A percentile compares a stretch with the other conserved stretches of the same genome.
phyloP scores from a whole-genome alignment of 768 basidiomycete genomes.

The Sistotremastrum suecicum region DNA sequence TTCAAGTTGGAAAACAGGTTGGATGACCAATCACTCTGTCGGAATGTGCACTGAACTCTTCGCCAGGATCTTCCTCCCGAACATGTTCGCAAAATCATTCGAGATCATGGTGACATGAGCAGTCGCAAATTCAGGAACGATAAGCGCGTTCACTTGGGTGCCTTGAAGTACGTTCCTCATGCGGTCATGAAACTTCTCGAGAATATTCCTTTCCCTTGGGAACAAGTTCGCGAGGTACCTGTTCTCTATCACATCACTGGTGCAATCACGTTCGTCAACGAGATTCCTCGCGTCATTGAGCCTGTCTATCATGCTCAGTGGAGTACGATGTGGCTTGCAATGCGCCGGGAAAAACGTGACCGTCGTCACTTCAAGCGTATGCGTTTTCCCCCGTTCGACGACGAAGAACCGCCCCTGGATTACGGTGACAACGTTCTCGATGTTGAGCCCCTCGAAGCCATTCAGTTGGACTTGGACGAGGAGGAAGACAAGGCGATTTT shows the following conservation, averaged over 20 bases:
- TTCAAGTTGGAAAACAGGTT: slow-evolving; percentile 90
- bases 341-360: slow-evolving; percentile 97
- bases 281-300: slow-evolving; percentile 92
- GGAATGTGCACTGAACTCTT: slow-evolving; percentile 9
- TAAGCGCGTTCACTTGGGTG: slow-evolving; percentile 97
- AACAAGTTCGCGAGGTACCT: slow-evolving; percentile 98
- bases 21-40: slow-evolving; percentile 11
- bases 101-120: slow-evolving; percentile 99
- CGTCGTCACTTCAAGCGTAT: slow-evolving; percentile 99
- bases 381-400: slow-evolving; percentile 98
- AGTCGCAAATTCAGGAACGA: slow-evolving; percentile 98
- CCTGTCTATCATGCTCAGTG: slow-evolving; percentile 98
- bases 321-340: slow-evolving; percentile 99
- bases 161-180: slow-evolving; percentile 91
- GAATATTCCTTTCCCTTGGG: slow-evolving; percentile 96
- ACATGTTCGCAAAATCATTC: slow-evolving; percentile 98
- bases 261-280: slow-evolving; percentile 98
- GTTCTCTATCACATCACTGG: slow-evolving; percentile 98
- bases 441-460: slow-evolving; percentile 94
- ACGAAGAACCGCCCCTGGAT: slow-evolving; percentile 97
- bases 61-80: slow-evolving; percentile 85
- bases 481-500: slow-evolving; percentile 85
- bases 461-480: slow-evolving; percentile 87
- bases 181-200: slow-evolving; percentile 98
- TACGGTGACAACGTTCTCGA: slow-evolving; percentile 99